Evolutionary conservation across 306 rosid species (phyloP).

Genomic region (Begonia loranthoides): DNA sequence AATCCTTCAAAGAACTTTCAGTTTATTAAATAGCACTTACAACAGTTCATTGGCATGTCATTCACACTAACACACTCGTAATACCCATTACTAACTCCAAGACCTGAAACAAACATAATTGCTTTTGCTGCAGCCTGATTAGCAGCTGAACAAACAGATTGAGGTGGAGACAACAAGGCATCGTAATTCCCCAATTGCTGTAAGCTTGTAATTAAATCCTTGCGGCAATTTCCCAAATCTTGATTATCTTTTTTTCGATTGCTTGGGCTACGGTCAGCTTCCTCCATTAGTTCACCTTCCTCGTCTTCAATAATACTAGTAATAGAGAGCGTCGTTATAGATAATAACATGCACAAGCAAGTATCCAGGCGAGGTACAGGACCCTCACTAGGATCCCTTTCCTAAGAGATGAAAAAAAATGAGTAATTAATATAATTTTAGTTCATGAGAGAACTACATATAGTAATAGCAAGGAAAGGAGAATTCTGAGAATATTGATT

Average conservation of each 20-base stretch:
- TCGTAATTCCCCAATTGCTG: conserved; percentile 66
- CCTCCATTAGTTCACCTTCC: conserved; percentile 61
- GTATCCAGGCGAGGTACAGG: conserved; percentile 78
- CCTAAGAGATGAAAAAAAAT: conserved; percentile 36
- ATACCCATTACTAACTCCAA: conserved; percentile 38
- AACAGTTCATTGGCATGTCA: conserved; percentile 47
- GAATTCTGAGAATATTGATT: too few species aligned
- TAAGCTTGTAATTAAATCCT: conserved; percentile 57
- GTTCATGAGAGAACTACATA: too few species aligned
- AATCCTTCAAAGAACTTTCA: too few species aligned
- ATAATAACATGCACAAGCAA: conserved; percentile 68
- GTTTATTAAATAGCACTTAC: conserved; percentile 31
- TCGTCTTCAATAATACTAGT: conserved; percentile 72
- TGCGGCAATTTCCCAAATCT: conserved; percentile 40
- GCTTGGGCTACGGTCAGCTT: conserved; percentile 32
- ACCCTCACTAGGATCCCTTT: conserved; percentile 61
- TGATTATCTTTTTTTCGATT: conserved; percentile 40
- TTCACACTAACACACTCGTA: conserved; percentile 29
- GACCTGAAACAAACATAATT: conserved; percentile 47
- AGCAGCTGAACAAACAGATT: conserved; percentile 36
- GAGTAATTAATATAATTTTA: not conserved
- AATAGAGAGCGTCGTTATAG: conserved; percentile 54
- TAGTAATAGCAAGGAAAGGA: too few species aligned
- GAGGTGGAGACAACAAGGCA: conserved; percentile 57
- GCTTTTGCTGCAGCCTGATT: conserved; percentile 96